phyloP scores from a whole-genome alignment of 148 eudicot species.

The Heliosperma pusillum region DNA sequence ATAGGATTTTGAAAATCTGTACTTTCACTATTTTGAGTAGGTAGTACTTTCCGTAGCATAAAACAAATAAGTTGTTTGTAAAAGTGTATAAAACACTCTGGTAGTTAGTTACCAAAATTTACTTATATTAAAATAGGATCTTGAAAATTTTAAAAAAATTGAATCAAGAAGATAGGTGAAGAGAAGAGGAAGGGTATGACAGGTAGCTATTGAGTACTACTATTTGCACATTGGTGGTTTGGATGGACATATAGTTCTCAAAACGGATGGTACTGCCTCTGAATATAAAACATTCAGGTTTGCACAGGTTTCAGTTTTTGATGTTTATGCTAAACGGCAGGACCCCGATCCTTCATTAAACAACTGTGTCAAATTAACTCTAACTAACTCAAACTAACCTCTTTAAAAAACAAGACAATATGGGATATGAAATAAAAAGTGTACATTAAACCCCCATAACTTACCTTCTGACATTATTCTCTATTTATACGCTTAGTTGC shows the following conservation, averaged over 20 bases:
- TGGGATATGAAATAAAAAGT: neutral
- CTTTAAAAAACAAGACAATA: neutral
- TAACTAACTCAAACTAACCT: neutral
- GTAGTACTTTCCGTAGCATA: too few relatives aligned
- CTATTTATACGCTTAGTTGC: slow-evolving; percentile 4
- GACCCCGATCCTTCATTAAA: neutral
- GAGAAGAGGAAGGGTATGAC: too few relatives aligned
- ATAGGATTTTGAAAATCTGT: too few relatives aligned
- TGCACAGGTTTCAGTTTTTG: neutral
- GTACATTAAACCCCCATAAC: neutral
- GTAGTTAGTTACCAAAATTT: too few relatives aligned
- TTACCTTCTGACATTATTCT: slow-evolving; percentile 31
- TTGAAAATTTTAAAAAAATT: too few relatives aligned
- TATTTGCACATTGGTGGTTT: too few relatives aligned
- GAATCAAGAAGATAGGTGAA: too few relatives aligned
- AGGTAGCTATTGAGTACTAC: too few relatives aligned
- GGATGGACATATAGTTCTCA: neutral
- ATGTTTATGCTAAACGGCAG: neutral
- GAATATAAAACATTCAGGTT: neutral
- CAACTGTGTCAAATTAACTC: neutral
- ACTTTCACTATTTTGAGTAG: too few relatives aligned
- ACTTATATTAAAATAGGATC: too few relatives aligned
- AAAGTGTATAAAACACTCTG: too few relatives aligned
- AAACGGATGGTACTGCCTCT: neutral
- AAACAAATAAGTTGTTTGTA: too few relatives aligned